Evolutionary conservation across 192 early-diverging fungal species (phyloP).

Genomic region (Umbelopsis sp.): DNA sequence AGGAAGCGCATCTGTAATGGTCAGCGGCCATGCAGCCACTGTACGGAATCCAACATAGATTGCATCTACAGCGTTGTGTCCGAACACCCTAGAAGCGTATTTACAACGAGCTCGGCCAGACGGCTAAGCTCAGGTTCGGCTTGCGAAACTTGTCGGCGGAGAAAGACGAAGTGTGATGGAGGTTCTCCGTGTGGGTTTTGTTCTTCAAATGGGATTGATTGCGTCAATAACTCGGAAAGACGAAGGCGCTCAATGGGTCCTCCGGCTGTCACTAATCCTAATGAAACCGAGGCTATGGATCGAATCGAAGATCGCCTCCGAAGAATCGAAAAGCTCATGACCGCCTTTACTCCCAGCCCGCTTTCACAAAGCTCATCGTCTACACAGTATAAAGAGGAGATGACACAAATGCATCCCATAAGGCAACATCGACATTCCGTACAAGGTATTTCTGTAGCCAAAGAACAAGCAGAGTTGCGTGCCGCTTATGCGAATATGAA

Average conservation of each 20-base stretch:
- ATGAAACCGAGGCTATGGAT: conserved; percentile 38
- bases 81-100: conserved; percentile 39
- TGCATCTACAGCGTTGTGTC: conserved; percentile 36
- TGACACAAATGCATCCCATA: conserved; percentile 3
- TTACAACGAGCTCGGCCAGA: conserved; percentile 33
- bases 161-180: conserved; percentile 48
- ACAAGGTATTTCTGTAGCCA: conserved; percentile 38
- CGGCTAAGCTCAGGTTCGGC: conserved; percentile 40
- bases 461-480: conserved; percentile 34
- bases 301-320: conserved; percentile 40
- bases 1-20: conserved; percentile 35
- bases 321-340: conserved; percentile 41
- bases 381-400: conserved; percentile 10
- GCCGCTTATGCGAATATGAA: conserved; percentile 27
- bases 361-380: conserved; percentile 25
- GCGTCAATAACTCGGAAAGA: conserved; percentile 42
- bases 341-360: conserved; percentile 35
- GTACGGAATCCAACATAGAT: conserved; percentile 29
- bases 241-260: conserved; percentile 28
- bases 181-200: conserved; percentile 43
- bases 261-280: background rate
- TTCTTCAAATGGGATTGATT: conserved; percentile 34
- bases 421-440: conserved; percentile 40
- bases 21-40: conserved; percentile 36
- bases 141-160: conserved; percentile 43